A percentile compares a stretch with the other conserved stretches of the same genome.
Conservation (phyloP, 2,329 filamentous ascomycete species). For the Cryoendolithus antarcticus region DNA sequence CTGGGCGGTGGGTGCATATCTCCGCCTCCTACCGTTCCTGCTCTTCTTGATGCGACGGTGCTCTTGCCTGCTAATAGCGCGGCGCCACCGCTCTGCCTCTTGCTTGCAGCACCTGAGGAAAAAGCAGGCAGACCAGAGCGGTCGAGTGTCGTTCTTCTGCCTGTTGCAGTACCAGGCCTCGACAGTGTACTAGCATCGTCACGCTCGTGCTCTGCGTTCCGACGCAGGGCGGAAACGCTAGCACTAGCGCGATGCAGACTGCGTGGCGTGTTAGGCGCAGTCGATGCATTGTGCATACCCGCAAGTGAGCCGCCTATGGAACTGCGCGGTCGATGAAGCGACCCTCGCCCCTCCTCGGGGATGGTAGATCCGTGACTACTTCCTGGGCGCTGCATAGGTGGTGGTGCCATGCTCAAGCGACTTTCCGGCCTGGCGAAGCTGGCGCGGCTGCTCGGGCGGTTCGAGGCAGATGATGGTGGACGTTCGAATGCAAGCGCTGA, state of each 20-base stretch:
- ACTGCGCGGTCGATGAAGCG: slow-evolving; percentile 3
- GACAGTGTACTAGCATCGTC: slow-evolving; percentile 21
- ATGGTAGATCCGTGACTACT: not conserved
- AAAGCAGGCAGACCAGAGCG: slow-evolving; percentile 35
- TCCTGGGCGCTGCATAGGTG: not conserved
- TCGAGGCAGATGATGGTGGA: slow-evolving; percentile 27
- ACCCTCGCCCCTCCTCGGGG: not conserved
- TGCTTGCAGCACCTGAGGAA: too few species aligned
- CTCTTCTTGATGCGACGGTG: slow-evolving; percentile 11
- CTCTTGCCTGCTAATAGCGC: slow-evolving; percentile 23
- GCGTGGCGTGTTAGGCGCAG: slow-evolving; percentile 7
- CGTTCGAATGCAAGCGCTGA: slow-evolving; percentile 13
- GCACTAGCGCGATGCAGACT: slow-evolving; percentile 13
- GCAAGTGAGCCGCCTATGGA: slow-evolving; percentile 37
- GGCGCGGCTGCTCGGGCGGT: slow-evolving; percentile 62
- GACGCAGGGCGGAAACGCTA: slow-evolving; percentile 20
- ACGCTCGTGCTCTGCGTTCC: slow-evolving; percentile 16
- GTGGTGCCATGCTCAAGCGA: slow-evolving; percentile 1
- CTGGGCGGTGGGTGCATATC: slow-evolving; percentile 33
- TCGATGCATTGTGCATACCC: slow-evolving; percentile 12
- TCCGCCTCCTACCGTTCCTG: slow-evolving; percentile 23
- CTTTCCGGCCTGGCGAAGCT: slow-evolving; percentile 28
- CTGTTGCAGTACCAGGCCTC: not conserved
- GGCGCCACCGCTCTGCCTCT: slow-evolving; percentile 20
- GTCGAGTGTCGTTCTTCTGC: slow-evolving; percentile 27